Evolutionary conservation across 108 stramenopile species (phyloP).

Genomic region (Discostella pseudostelligera): DNA sequence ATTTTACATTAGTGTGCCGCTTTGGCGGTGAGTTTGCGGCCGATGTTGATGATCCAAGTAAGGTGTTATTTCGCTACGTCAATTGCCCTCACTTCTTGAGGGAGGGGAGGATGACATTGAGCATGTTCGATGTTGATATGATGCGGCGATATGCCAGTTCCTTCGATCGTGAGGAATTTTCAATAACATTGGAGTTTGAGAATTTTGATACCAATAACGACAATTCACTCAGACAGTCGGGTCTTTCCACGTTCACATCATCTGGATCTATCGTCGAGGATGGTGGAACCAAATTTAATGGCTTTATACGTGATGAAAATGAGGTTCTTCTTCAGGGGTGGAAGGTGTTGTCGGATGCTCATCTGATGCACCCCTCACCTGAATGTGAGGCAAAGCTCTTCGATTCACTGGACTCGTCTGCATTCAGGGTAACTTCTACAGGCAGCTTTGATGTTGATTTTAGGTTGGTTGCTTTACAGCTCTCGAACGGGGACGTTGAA

Average conservation of each 20-base stretch:
- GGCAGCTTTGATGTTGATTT: conserved; percentile 27
- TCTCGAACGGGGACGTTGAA: conserved; percentile 42
- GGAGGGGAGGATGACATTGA: conserved; percentile 60
- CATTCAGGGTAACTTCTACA: conserved; percentile 9
- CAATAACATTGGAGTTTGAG: conserved; percentile 70
- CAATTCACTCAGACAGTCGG: background rate
- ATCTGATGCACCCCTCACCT: conserved; percentile 12
- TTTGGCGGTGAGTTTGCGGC: conserved; percentile 78
- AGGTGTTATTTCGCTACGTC: conserved; percentile 85
- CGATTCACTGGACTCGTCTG: conserved; percentile 14
- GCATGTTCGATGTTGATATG: conserved; percentile 70
- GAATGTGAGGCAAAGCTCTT: conserved; percentile 14
- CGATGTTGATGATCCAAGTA: conserved; percentile 64
- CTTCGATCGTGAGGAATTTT: conserved; percentile 78
- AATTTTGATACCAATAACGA: conserved; percentile 12
- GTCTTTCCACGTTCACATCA: background rate
- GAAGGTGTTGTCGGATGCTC: conserved; percentile 39
- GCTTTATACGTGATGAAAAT: conserved; percentile 21
- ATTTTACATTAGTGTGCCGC: conserved; percentile 84
- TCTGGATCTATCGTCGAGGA: background rate
- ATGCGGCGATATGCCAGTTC: conserved; percentile 71
- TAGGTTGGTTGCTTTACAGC: conserved; percentile 34
- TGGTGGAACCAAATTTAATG: conserved; percentile 11
- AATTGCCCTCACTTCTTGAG: conserved; percentile 74
- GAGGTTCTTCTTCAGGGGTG: conserved; percentile 39